Evolutionary conservation across 2,329 filamentous ascomycete genomes (phyloP).

Genomic region (Bertia moriformis): DNA sequence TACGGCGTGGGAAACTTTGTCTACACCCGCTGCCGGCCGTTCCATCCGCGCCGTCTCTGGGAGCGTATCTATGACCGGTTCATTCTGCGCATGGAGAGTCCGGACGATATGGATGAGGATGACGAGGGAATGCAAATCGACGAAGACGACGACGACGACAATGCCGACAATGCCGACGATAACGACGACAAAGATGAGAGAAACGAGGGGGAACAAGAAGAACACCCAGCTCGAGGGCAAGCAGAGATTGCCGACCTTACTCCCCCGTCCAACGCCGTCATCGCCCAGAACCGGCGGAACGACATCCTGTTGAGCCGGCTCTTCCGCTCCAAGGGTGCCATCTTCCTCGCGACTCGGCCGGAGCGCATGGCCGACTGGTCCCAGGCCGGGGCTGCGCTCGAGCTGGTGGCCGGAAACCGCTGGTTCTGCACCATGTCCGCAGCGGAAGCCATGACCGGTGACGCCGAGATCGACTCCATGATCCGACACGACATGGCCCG

Average conservation of each 20-base stretch:
- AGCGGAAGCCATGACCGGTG: constrained; percentile 35
- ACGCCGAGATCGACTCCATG: constrained; percentile 28
- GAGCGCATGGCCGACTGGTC: constrained; percentile 43
- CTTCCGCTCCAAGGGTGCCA: constrained; percentile 48
- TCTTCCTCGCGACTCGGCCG: constrained; percentile 43
- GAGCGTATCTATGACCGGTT: constrained; percentile 30
- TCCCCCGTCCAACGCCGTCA: too few species aligned
- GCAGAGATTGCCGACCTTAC: too few species aligned
- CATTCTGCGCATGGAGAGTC: constrained; percentile 19
- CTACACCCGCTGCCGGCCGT: constrained; percentile 43
- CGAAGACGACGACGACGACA: constrained; percentile 12
- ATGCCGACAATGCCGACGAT: constrained; percentile 9
- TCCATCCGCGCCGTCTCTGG: constrained; percentile 31
- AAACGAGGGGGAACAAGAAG: constrained; percentile 8
- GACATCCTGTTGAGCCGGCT: constrained; percentile 35
- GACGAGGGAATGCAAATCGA: constrained; percentile 14
- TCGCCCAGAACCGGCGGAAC: constrained; percentile 38
- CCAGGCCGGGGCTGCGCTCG: constrained; percentile 50
- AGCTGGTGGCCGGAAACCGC: constrained; percentile 33
- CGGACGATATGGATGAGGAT: constrained; percentile 12
- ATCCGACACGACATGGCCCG: constrained; percentile 15
- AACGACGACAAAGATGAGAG: constrained; percentile 9
- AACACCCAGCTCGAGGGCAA: constrained; percentile 19
- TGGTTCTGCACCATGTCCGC: constrained; percentile 45
- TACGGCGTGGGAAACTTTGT: constrained; percentile 59